Base-by-base conservation (phyloP, 2,329 filamentous ascomycete species). In the Helicocarpus griseus region DNA sequence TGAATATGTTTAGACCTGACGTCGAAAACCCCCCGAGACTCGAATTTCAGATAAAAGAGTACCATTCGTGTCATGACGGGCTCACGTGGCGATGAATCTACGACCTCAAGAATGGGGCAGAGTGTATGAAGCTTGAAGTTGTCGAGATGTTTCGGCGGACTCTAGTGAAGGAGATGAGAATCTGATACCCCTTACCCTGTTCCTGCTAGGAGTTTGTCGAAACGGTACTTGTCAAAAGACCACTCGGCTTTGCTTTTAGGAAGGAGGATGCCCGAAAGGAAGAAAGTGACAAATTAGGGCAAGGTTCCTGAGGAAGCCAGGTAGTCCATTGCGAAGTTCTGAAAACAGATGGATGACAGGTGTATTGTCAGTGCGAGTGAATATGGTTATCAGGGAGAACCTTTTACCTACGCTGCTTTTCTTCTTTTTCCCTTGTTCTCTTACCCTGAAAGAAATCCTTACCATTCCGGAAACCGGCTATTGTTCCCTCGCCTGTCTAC, bases 181-280 rank as follows among this genome's bases (percentile, higher is more conserved):
- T 69, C 63, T 69, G 67, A 70, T 70, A 70, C 67, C 67, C 68
- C 68, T 4, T 17, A 38, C 35, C 35, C n/a, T 19, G 65, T 63
- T 60, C 64, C 63, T 63, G 63, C 61, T 36, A 17, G 40, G 64
- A 63, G 65, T 69, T 63, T 67, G 63, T 64, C 64, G 65, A 63
- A 57, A 57, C 60, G 63, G 61, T 61, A 63, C 36, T 33, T 41
- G 9, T 4, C 21, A 17, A 38, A 26, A 43, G 21, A 7, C n/a
- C 22, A 43, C n/a, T 36, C 46, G 21, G 29, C 46, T 39, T 48
- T 22, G 39, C 35, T n/a, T 43, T 43, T n/a, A 13, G 21, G 39
- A 24, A 21, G 19, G 22, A 43, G 39, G 14, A 17, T 13, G 26
- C 39, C 39, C 13, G 8, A 43, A 22, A 14, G 7, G 11, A 24